phyloP scores from a whole-genome alignment of 495 filamentous ascomycete genomes.

The Talaromyces thailandensis region DNA sequence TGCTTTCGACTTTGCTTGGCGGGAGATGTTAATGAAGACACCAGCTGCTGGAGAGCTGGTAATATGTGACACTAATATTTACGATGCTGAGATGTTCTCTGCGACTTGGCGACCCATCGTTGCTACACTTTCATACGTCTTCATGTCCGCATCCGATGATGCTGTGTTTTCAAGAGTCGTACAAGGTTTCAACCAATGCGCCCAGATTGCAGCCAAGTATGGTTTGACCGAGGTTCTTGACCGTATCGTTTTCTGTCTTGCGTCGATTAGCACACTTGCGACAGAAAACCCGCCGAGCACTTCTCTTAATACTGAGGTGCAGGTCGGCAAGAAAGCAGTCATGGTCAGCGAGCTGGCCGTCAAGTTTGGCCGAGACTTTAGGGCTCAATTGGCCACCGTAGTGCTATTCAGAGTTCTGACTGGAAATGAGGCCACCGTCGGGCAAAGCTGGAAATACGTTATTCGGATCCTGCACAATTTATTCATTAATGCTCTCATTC shows the following conservation, averaged over 20 bases:
- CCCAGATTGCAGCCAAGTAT: slow-evolving; percentile 84
- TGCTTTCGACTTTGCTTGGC: slow-evolving; percentile 96
- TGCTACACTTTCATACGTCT: slow-evolving; percentile 92
- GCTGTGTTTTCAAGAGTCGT: slow-evolving; percentile 91
- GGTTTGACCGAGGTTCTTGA: slow-evolving; percentile 78
- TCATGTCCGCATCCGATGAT: slow-evolving; percentile 97
- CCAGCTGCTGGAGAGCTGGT: slow-evolving; percentile 63
- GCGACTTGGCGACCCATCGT: slow-evolving; percentile 94
- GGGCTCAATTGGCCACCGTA: slow-evolving; percentile 86
- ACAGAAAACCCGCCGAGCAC: slow-evolving; percentile 70
- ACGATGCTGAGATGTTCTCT: slow-evolving; percentile 94
- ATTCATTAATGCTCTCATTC: slow-evolving; percentile 91
- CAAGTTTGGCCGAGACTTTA: slow-evolving; percentile 89
- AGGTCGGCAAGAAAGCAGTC: slow-evolving; percentile 82
- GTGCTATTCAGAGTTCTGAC: slow-evolving; percentile 86
- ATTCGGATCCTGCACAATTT: slow-evolving; percentile 89
- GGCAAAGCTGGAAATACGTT: slow-evolving; percentile 75
- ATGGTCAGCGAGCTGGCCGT: slow-evolving; percentile 99
- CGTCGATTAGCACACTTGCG: slow-evolving; percentile 81
- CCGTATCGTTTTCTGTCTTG: slow-evolving; percentile 79
- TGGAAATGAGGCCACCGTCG: slow-evolving; percentile 69
- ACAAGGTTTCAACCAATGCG: slow-evolving; percentile 91
- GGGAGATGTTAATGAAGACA: slow-evolving; percentile 82
- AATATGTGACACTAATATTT: slow-evolving; percentile 86
- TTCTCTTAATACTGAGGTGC: slow-evolving; percentile 88